Percentiles rank a stretch among this genome's conserved stretches.
Evolutionary conservation across 2,329 filamentous ascomycete species (phyloP).

Genomic region (Fonsecaea nubica): DNA sequence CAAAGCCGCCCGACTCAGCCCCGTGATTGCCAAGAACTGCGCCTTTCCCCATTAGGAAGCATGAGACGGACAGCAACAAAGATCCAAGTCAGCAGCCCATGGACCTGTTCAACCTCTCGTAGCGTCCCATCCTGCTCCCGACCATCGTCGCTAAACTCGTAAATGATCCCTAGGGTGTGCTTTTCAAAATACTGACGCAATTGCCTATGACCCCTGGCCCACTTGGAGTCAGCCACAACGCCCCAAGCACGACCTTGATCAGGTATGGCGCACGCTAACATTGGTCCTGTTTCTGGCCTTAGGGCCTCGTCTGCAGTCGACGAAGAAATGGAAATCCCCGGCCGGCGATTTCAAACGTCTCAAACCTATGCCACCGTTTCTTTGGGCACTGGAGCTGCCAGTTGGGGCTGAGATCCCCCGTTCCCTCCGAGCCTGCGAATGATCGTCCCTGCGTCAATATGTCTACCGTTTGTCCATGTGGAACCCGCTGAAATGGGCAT

Average conservation of each 20-base stretch:
- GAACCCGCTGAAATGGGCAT: constrained; percentile 3
- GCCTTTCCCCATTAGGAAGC: constrained; percentile 1
- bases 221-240: neutral
- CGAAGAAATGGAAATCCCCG: neutral
- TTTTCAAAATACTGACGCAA: neutral
- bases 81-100: neutral
- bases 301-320: neutral
- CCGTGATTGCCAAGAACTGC: constrained; percentile 4
- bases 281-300: neutral
- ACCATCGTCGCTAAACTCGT: neutral
- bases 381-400: constrained; percentile 7
- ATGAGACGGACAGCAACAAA: constrained; percentile 12
- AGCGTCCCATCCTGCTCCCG: neutral
- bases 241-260: constrained; percentile 1
- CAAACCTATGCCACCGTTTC: neutral
- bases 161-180: neutral
- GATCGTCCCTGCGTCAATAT: constrained; percentile 5
- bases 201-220: neutral
- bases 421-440: constrained; percentile 10
- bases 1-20: neutral
- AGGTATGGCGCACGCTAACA: neutral
- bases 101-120: neutral
- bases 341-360: neutral
- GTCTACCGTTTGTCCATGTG: constrained; percentile 2
- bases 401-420: constrained; percentile 8